These are phyloP conservation scores for Yamadazyma takamatsuzukensis DNA, from an alignment of 805 yeast species.

Conservation along the genomic window DNA sequence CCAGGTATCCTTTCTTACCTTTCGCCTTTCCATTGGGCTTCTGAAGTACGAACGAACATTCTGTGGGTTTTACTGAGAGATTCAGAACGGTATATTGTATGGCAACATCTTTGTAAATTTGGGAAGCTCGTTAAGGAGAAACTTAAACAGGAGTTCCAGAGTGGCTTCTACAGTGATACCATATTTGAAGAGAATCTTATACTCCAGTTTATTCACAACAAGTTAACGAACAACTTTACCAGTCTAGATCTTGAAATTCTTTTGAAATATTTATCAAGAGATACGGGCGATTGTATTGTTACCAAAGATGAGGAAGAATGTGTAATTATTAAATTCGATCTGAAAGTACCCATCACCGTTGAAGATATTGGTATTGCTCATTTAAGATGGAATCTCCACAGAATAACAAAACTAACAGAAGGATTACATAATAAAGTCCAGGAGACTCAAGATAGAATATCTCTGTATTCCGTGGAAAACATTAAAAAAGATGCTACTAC, in stretches of 20 bases:
- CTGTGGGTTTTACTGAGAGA: slow-evolving; percentile 1
- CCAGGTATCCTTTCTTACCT: slow-evolving; percentile 5
- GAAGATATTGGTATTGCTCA: slow-evolving; percentile 30
- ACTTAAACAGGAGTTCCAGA: slow-evolving; percentile 1
- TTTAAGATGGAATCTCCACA: slow-evolving; percentile 18
- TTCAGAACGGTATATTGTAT: slow-evolving; percentile 8
- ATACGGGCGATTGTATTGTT: slow-evolving; percentile 12
- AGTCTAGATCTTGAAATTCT: slow-evolving; percentile 24
- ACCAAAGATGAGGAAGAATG: slow-evolving; percentile 10
- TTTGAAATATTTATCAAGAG: slow-evolving; percentile 25
- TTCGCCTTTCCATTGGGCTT: slow-evolving; percentile 7
- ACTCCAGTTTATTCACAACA: slow-evolving; percentile 3
- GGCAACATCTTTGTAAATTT: slow-evolving; percentile 6
- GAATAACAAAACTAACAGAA: slow-evolving; percentile 18
- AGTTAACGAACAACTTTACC: slow-evolving; percentile 3
- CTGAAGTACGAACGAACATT: slow-evolving; percentile 1
- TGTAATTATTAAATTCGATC: slow-evolving; percentile 20
- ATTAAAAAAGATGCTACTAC: slow-evolving; percentile 13
- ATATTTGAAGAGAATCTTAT: slow-evolving; percentile 7
- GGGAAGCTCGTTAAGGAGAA: slow-evolving; percentile 2
- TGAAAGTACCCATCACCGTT: slow-evolving; percentile 15
- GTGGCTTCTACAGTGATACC: slow-evolving; percentile 8
- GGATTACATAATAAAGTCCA: slow-evolving; percentile 11
- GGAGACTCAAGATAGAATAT: slow-evolving; percentile 15
- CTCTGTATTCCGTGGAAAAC: slow-evolving; percentile 7